Evolutionary conservation across 129 eudicot genomes (phyloP).

Genomic region (Escallonia herrerae): DNA sequence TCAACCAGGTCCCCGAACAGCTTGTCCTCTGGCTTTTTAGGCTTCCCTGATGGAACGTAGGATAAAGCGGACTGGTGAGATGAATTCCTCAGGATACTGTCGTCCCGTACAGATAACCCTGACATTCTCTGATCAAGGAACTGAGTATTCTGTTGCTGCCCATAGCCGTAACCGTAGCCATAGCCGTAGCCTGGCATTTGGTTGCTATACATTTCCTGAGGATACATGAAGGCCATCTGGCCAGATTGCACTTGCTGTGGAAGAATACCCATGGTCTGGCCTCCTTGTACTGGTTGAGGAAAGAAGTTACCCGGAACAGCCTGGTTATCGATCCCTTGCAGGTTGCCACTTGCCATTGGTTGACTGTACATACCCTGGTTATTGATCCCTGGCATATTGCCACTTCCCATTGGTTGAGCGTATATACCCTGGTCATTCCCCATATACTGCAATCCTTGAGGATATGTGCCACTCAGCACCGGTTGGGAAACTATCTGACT

Average conservation of each 20-base stretch:
- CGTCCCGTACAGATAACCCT: conserved; percentile 34
- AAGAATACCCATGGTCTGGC: conserved; percentile 49
- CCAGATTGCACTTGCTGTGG: conserved; percentile 48
- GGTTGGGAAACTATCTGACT: conserved; percentile 18
- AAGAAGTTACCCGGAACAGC: conserved; percentile 26
- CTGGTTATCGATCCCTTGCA: conserved; percentile 29
- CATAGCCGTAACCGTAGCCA: conserved; percentile 27
- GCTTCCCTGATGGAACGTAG: conserved; percentile 64
- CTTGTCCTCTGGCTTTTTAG: conserved; percentile 67
- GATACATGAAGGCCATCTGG: conserved; percentile 61
- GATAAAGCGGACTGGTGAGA: conserved; percentile 38
- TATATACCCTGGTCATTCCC: conserved; percentile 14
- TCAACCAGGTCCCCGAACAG: conserved; percentile 91
- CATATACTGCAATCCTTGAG: conserved; percentile 18
- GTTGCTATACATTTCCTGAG: conserved; percentile 57
- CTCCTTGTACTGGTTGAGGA: conserved; percentile 36
- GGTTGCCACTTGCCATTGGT: conserved; percentile 18
- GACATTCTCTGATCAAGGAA: conserved; percentile 33
- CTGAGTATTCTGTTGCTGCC: conserved; percentile 30
- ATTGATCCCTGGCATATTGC: conserved; percentile 1
- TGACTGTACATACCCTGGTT: conserved; percentile 42
- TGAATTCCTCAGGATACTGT: conserved; percentile 16
- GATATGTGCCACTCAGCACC: conserved; percentile 18
- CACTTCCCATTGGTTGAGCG: background rate
- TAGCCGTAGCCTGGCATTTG: conserved; percentile 64